A percentile compares a stretch with the other conserved stretches of the same genome.
Evolutionary conservation across 2,329 filamentous ascomycete genomes (phyloP).

Genomic region (Trichoderma sp.): DNA sequence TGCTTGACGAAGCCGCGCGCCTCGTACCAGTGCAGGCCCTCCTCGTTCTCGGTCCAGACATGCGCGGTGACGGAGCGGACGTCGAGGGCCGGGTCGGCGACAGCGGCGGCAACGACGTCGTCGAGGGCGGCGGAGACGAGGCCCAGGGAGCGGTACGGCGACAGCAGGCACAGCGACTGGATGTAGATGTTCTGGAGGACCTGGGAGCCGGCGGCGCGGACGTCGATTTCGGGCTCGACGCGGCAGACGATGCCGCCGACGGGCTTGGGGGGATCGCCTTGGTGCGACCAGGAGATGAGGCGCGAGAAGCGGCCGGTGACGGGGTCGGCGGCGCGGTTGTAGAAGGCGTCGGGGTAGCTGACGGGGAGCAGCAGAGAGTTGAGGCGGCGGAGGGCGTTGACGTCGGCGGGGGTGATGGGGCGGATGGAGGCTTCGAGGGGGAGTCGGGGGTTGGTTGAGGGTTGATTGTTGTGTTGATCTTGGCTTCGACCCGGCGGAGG

Average conservation of each 20-base stretch:
- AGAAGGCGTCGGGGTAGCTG: slow-evolving; percentile 62
- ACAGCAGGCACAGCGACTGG: slow-evolving; percentile 60
- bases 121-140: slow-evolving; percentile 57
- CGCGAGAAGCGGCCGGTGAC: slow-evolving; percentile 55
- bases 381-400: slow-evolving; percentile 60
- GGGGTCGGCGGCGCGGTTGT: slow-evolving; percentile 51
- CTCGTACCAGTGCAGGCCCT: slow-evolving; percentile 61
- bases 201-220: slow-evolving; percentile 15
- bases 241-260: slow-evolving; percentile 62
- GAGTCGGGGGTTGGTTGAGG: slow-evolving; percentile 23
- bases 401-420: slow-evolving; percentile 47
- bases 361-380: slow-evolving; percentile 63
- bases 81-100: slow-evolving; percentile 35
- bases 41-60: slow-evolving; percentile 65
- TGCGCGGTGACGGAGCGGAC: slow-evolving; percentile 56
- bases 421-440: slow-evolving; percentile 52
- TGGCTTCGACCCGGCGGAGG: slow-evolving; percentile 31
- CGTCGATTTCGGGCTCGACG: slow-evolving; percentile 44
- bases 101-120: slow-evolving; percentile 44
- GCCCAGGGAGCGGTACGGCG: slow-evolving; percentile 60
- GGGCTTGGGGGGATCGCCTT: slow-evolving; percentile 44
- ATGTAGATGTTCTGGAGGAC: slow-evolving; percentile 52
- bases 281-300: slow-evolving; percentile 55
- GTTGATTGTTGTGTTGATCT: background rate
- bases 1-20: slow-evolving; percentile 53